Base-by-base conservation (phyloP, 805 yeast genomes). In the Ogataea pilisensis region DNA sequence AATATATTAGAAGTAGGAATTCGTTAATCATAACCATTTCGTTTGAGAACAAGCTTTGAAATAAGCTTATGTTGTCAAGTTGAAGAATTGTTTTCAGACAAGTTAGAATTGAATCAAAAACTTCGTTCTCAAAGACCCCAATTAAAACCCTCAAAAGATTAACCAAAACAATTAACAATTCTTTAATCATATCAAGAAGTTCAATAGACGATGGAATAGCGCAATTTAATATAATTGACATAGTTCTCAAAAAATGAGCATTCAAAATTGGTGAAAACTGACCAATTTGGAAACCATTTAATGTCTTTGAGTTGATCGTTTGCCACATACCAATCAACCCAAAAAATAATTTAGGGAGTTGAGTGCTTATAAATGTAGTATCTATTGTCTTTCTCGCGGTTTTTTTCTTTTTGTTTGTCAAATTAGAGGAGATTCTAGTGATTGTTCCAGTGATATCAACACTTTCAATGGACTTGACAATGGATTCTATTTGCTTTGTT, bases 241-340 rank as follows among this genome's bases (percentile, higher is more conserved):
- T 53, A 0, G 86, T 79, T 39, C 75, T 72, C 34, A 84, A 49
- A 56, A 70, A 82, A 54, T 84, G 90, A 0, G 77, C 69, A 27
- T 68, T 65, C 17, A 83, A 58, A 1, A 82, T 50, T 1, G 75
- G 69, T 1, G 84, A 72, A 50, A 77, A 76, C 31, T 65, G 70
- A 0, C 85, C 84, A 28, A 75, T 60, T 31, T 64, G 63, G 31
- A 72, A 68, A 8, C 70, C 76, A 11, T 32, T 28, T 1, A 65
- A 70, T 18, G 67, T 67, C 33, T 63, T 68, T 32, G 66, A 54
- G 66, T 51, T 43, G 2, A 57, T 53, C 8, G 60, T 48, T 39
- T 61, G 57, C 70, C 82, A 80, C 1, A 73, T 63, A 6, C 70
- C 66, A 0, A 73, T 53, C 35, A 84, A 64, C 1, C 88, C 80